Percentiles rank a stretch among this genome's conserved stretches.
phyloP scores from a whole-genome alignment of 495 filamentous ascomycete genomes.

The Penicillium silybi region DNA sequence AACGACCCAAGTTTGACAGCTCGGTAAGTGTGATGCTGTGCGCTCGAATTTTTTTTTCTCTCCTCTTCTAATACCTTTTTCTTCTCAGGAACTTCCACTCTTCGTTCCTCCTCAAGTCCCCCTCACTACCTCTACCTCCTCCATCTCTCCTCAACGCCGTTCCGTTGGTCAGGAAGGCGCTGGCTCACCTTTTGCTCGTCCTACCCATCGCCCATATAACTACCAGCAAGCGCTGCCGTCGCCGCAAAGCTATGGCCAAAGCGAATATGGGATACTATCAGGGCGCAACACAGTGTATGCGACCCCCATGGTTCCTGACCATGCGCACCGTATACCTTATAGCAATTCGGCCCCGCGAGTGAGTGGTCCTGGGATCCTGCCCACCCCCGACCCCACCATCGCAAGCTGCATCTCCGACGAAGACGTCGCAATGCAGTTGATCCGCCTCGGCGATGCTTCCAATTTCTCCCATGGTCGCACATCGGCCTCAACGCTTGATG shows the following conservation, averaged over 20 bases:
- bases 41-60: slow-evolving; percentile 9
- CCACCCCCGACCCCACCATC: slow-evolving; percentile 91
- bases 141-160: slow-evolving; percentile 85
- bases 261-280: slow-evolving; percentile 44
- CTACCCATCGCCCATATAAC: slow-evolving; percentile 68
- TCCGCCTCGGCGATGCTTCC: slow-evolving; percentile 88
- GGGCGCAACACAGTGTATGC: slow-evolving; percentile 43
- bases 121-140: slow-evolving; percentile 80
- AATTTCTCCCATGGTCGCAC: slow-evolving; percentile 86
- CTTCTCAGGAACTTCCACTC: slow-evolving; percentile 78
- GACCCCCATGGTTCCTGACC: slow-evolving; percentile 53
- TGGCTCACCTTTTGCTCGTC: slow-evolving; percentile 65
- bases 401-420: slow-evolving; percentile 95
- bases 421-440: slow-evolving; percentile 93
- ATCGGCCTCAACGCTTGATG: slow-evolving; percentile 89
- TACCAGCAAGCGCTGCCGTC: slow-evolving; percentile 72
- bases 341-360: slow-evolving; percentile 37
- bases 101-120: slow-evolving; percentile 94
- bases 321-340: slow-evolving; percentile 58
- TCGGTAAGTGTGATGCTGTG: slow-evolving; percentile 62
- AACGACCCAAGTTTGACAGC: slow-evolving; percentile 95
- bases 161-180: slow-evolving; percentile 54
- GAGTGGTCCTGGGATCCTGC: slow-evolving; percentile 59
- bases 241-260: slow-evolving; percentile 66
- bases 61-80: slow-evolving; percentile 13